Conservation (phyloP, 768 basidiomycete species). For the Suillus hirtellus region DNA sequence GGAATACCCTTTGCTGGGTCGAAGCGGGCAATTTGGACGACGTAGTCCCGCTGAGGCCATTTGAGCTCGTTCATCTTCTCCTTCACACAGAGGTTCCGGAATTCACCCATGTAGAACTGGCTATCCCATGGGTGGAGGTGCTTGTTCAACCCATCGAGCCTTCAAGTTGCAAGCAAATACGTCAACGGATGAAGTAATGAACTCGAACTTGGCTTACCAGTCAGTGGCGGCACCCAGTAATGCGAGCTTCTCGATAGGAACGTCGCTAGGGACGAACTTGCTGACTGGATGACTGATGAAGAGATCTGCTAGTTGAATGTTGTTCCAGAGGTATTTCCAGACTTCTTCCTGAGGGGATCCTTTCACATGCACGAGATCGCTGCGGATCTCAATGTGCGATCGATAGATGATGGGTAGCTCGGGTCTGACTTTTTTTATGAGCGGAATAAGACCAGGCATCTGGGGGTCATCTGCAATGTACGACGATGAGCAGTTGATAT, state of each 20-base stretch:
- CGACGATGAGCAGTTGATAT: conserved; percentile 14
- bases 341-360: conserved; percentile 88
- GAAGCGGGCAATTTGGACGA: conserved; percentile 93
- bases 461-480: conserved; percentile 72
- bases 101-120: conserved; percentile 89
- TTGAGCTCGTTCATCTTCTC: conserved; percentile 80
- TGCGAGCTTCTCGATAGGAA: conserved; percentile 67
- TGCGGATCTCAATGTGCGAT: conserved; percentile 93
- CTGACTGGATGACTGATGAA: conserved; percentile 95
- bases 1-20: conserved; percentile 87
- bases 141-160: conserved; percentile 96
- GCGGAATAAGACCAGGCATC: conserved; percentile 91
- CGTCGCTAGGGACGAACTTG: conserved; percentile 90
- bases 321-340: conserved; percentile 95
- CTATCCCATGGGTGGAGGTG: conserved; percentile 77
- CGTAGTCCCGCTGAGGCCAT: conserved; percentile 83
- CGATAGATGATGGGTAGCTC: conserved; percentile 89
- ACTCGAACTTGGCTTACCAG: conserved; percentile 47
- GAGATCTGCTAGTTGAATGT: conserved; percentile 85
- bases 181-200: conserved; percentile 9
- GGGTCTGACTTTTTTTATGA: conserved; percentile 83
- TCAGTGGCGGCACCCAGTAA: conserved; percentile 85
- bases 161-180: conserved; percentile 28
- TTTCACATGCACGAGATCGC: conserved; percentile 78
- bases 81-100: conserved; percentile 71